Percentiles rank a stretch among this genome's conserved stretches.
These are phyloP conservation scores for Cyberlindnera suaveolens DNA, from an alignment of 805 yeast genomes.

Conservation along the genomic window DNA sequence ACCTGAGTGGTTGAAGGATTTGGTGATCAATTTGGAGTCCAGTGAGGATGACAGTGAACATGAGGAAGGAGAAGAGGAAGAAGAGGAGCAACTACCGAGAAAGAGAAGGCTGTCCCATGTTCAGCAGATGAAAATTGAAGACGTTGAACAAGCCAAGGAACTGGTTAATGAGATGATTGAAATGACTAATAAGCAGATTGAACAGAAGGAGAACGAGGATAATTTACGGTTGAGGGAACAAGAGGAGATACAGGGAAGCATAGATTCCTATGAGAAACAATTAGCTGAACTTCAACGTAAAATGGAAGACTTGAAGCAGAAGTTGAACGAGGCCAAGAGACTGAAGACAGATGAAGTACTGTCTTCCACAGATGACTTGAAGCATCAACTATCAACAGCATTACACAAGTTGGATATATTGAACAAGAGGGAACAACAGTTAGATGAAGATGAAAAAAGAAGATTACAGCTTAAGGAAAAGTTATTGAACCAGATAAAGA, in stretches of 20 bases:
- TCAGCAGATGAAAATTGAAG: slow-evolving; percentile 1
- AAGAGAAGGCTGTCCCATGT: slow-evolving; percentile 7
- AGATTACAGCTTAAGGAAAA: slow-evolving; percentile 7
- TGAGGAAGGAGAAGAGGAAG: slow-evolving; percentile 5
- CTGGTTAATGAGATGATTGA: neutral
- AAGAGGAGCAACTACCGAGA: neutral
- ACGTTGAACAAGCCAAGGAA: neutral
- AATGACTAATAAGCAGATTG: neutral
- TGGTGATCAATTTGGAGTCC: slow-evolving; percentile 20
- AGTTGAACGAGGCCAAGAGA: neutral
- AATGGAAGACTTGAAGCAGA: neutral
- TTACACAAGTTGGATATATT: slow-evolving; percentile 11
- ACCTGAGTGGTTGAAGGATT: slow-evolving; percentile 21
- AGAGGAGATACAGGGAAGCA: too few species aligned
- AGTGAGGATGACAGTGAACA: slow-evolving; percentile 17
- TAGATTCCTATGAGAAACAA: too few species aligned
- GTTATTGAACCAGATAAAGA: slow-evolving; percentile 4
- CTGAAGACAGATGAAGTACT: neutral
- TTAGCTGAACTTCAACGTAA: too few species aligned
- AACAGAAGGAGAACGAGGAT: neutral
- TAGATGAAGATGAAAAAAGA: slow-evolving; percentile 4
- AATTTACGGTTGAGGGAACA: too few species aligned
- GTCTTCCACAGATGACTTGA: slow-evolving; percentile 1
- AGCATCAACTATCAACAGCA: slow-evolving; percentile 6
- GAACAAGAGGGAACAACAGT: slow-evolving; percentile 9